phyloP scores from a whole-genome alignment of 2,329 filamentous ascomycete genomes.

The Zopfia rhizophila region DNA sequence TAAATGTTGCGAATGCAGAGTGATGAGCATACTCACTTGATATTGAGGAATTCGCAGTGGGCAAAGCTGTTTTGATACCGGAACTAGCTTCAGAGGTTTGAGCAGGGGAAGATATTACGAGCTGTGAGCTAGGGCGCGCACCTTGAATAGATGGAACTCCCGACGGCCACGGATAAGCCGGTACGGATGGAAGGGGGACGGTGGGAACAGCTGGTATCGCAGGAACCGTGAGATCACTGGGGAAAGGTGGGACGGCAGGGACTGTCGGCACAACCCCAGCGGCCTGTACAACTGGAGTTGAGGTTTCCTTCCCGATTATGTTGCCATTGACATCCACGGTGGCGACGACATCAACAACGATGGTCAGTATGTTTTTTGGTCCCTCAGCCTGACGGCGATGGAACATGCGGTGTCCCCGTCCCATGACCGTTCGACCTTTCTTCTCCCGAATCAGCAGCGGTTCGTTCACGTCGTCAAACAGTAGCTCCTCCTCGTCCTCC shows the following conservation, averaged over 20 bases:
- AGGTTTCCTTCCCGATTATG: constrained; percentile 36
- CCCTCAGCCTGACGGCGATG: constrained; percentile 42
- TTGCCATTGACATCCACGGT: constrained; percentile 43
- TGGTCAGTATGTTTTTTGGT: constrained; percentile 32
- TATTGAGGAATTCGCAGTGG: constrained; percentile 27
- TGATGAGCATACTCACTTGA: constrained; percentile 15
- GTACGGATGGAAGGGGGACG: constrained; percentile 35
- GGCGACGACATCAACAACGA: constrained; percentile 43
- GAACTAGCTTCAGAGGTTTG: too few relatives aligned
- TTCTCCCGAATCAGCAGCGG: constrained; percentile 32
- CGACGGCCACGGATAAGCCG: constrained; percentile 46
- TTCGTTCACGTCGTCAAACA: constrained; percentile 19
- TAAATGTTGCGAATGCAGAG: neutral
- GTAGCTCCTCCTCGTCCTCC: constrained; percentile 23
- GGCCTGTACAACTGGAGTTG: constrained; percentile 22
- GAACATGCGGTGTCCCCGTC: constrained; percentile 43
- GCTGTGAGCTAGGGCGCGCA: constrained; percentile 12
- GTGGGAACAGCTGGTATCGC: constrained; percentile 14
- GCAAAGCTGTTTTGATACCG: constrained; percentile 3
- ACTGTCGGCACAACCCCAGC: constrained; percentile 12
- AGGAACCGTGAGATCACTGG: constrained; percentile 18
- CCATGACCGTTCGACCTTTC: constrained; percentile 38
- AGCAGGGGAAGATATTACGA: constrained; percentile 18
- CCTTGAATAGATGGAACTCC: constrained; percentile 22
- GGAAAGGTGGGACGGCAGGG: constrained; percentile 24